Evolutionary conservation across 1,139 yeast genomes (phyloP), one percentile per base, ranked within the genome.

Genomic region (Arxiozyma telluris): DNA sequence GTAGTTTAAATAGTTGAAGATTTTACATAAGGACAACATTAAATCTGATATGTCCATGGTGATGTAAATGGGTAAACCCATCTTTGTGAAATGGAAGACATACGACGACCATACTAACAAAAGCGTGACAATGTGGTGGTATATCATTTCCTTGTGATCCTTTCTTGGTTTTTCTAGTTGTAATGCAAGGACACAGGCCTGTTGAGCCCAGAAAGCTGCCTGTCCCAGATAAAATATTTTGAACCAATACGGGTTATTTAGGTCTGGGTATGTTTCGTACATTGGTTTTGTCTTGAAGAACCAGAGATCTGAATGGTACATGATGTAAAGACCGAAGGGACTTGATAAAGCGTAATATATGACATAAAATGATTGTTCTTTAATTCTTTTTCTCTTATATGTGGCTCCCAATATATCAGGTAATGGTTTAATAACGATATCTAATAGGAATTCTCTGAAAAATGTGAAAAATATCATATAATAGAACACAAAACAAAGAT

Each of bases 131-230:
- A 93, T 79, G 70, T 93, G 99, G 70, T 93, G 99, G 71, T 89
- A 83, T 23, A 91, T 90, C 59, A 93, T 79, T 71, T 93, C 98
- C 63, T 82, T 76, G 71, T 84, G 91, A 70, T 93, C 99, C 71
- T 89, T 90, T 70, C 99, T 80, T 55, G 97, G 98, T 70, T 89
- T 89, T 71, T 93, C 99, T 58, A 93, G 78, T 70, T 87, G 96
- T 60, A 94, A 76, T 53, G 83, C 73, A 58, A 93, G 76, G 30
- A 93, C 85, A 47, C 88, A 82, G 0, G 94, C 84, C 72, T 93
- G 98, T 73, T 93, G 99, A 20, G 90, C 83, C 99, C 99, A 93
- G 71, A 89, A 93, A 2, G 97, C 87, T 6, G 98, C 98, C 73
- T 93, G 98, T 42, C 89, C 83, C 59, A 93, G 76, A 70, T 93